Evolutionary conservation across 305 asterid species (phyloP), one percentile per base, ranked within the genome.

Genomic region (Fraxinus paxiana): DNA sequence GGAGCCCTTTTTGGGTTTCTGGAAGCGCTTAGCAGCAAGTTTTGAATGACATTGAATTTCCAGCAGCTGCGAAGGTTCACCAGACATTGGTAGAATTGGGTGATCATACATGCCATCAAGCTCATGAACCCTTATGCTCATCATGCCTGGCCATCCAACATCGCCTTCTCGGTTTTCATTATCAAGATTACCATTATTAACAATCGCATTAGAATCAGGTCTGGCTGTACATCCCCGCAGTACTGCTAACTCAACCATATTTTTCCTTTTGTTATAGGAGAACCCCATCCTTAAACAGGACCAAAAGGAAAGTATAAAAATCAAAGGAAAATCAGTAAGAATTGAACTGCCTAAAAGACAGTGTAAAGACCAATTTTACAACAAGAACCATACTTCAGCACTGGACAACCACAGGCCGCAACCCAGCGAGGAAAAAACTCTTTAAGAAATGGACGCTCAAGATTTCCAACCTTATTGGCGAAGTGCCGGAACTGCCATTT

Each of bases 71-170:
- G 98, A 96, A 30, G 97, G 91, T 80, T 96, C 99, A 82, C 99
- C 99, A 79, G 99, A 92, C 99, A 96, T 91, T 63, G 98, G 98
- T 75, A 96, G 89, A 82, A 94, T 92, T 35, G 99, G 99, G 87
- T 96, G 99, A 83, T 96, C 99, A 84, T 96, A 94, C 98, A 94
- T 94, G 85, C 99, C 99, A 86, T 96, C 99, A n/a, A 96, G 93
- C 87, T 96, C 99, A 86, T 96, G 98, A 76, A 92, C 96, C 81
- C 99, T 87, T 84, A 94, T 91, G 88, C 99, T 96, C 99, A 96
- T 96, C 99, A 96, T 96, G 74, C 99, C 99, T 81, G 99, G 99
- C 98, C 98, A 94, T 83, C 98, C 99, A 84, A 90, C 86, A 76
- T 87, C 93, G 17, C 94, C 96, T 83, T 92, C 98, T 35, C 94